phyloP scores from a whole-genome alignment of 1,139 yeast genomes.

The Pichia sp. region DNA sequence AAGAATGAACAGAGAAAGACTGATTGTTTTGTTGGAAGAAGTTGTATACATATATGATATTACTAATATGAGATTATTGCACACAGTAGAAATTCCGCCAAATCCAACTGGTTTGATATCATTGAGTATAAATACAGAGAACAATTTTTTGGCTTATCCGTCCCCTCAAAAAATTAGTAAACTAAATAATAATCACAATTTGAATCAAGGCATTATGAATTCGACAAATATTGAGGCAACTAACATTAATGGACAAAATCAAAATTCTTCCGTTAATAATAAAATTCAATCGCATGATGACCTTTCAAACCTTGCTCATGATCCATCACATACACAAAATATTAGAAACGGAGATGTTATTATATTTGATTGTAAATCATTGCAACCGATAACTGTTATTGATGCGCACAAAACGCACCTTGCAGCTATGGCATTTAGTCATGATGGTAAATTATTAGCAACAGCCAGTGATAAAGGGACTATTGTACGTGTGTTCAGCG shows the following conservation, averaged over 20 bases:
- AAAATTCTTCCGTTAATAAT: background rate
- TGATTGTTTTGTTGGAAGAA: conserved; percentile 57
- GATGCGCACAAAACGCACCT: conserved; percentile 89
- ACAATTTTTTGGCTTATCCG: conserved; percentile 77
- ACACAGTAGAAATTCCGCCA: conserved; percentile 50
- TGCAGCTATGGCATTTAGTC: conserved; percentile 71
- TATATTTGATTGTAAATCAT: conserved; percentile 65
- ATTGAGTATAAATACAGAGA: conserved; percentile 55
- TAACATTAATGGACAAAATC: conserved; percentile 11
- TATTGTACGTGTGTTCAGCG: conserved; percentile 80
- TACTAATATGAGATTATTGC: conserved; percentile 61
- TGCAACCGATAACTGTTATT: conserved; percentile 82
- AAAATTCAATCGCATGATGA: conserved; percentile 4
- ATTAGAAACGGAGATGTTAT: conserved; percentile 80
- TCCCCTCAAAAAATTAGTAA: conserved; percentile 53
- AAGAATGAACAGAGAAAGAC: conserved; percentile 57
- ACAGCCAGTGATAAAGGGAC: conserved; percentile 97
- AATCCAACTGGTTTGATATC: conserved; percentile 40
- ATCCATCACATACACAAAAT: conserved; percentile 10
- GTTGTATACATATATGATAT: conserved; percentile 68
- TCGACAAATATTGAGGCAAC: conserved; percentile 6
- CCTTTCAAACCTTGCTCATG: conserved; percentile 6
- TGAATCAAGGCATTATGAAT: background rate
- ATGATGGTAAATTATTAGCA: conserved; percentile 78
- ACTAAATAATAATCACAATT: conserved; percentile 17